Conservation (phyloP, 306 rosid genomes). For the Ormosia semicastrata region DNA sequence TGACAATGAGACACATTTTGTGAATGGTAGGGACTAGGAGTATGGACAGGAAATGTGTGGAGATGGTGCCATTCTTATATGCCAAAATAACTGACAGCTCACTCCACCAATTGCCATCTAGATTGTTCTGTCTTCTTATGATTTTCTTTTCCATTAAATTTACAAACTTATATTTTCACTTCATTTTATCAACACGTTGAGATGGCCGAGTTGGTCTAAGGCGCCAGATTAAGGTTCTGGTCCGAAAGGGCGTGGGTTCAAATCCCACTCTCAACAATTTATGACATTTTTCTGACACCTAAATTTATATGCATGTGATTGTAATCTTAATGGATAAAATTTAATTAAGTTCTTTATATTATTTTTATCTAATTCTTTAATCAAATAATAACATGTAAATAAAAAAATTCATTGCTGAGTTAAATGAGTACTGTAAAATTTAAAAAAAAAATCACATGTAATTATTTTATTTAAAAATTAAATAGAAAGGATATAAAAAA, state of each 20-base stretch:
- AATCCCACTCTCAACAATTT: conserved; percentile 45
- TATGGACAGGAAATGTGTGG: not conserved
- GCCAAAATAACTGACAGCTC: not conserved
- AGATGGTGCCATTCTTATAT: not conserved
- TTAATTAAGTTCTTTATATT: no score
- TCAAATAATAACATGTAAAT: no score
- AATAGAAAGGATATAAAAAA: no score
- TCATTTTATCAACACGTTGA: not conserved
- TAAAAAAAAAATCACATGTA: no score
- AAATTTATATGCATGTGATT: no score
- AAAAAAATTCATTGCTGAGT: no score
- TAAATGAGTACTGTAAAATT: no score
- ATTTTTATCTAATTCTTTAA: no score
- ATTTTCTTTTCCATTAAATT: not conserved
- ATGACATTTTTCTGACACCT: not conserved
- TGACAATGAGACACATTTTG: not conserved
- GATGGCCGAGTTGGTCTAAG: conserved; percentile 60
- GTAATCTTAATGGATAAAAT: no score
- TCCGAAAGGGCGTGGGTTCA: conserved; percentile 61
- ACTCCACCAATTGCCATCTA: not conserved
- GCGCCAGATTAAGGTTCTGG: conserved; percentile 50
- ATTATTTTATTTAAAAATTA: no score
- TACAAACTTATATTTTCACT: not conserved
- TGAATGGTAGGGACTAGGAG: conserved; percentile 23
- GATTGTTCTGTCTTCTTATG: not conserved